These are phyloP conservation scores for Ascochyta koolunga DNA, from an alignment of 2,329 filamentous ascomycete genomes.

Conservation along the genomic window DNA sequence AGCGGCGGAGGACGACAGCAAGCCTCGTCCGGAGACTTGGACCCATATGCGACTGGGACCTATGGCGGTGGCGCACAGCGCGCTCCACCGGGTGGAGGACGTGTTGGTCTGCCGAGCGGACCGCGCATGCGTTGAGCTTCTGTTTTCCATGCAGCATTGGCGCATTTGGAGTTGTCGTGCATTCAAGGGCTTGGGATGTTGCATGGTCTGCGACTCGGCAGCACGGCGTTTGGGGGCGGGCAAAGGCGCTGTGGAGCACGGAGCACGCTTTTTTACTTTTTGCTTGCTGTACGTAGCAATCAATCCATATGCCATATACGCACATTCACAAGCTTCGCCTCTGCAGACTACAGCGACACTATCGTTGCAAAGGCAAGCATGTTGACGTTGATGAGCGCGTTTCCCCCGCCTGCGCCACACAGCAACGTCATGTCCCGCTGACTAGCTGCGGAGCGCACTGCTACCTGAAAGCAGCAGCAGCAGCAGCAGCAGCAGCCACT, in stretches of 20 bases:
- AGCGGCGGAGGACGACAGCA: constrained; percentile 37
- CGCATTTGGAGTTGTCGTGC: constrained; percentile 23
- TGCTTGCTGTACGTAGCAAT: background rate
- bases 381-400: constrained; percentile 7
- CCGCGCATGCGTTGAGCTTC: constrained; percentile 43
- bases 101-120: constrained; percentile 47
- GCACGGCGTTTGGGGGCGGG: constrained; percentile 13
- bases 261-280: background rate
- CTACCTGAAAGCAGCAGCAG: constrained; percentile 10
- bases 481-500: constrained; percentile 12
- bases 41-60: constrained; percentile 38
- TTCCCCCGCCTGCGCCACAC: constrained; percentile 17
- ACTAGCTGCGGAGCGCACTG: constrained; percentile 9
- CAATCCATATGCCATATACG: background rate
- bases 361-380: background rate
- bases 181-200: constrained; percentile 1
- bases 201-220: constrained; percentile 15
- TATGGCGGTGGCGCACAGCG: constrained; percentile 34
- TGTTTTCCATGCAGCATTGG: constrained; percentile 21
- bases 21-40: constrained; percentile 36
- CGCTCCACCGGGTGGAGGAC: constrained; percentile 38
- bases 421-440: constrained; percentile 18
- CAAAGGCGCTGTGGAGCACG: no score
- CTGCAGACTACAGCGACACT: no score
- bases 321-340: constrained; percentile 6